Conservation (phyloP, 2,329 filamentous ascomycete genomes). For the Daldinia sp. region DNA sequence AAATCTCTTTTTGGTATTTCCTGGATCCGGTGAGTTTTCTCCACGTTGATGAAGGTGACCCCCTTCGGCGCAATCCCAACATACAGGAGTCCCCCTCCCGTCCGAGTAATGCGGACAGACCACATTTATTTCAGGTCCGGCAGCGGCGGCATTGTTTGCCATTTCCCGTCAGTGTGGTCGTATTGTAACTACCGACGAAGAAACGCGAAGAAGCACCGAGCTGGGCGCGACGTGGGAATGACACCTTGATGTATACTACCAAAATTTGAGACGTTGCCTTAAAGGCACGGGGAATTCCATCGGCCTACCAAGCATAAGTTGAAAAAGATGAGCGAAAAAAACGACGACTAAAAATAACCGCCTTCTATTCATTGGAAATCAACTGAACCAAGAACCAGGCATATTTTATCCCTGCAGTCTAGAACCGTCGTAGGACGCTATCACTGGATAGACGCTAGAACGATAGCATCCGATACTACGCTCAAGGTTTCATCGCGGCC, state of each 20-base stretch:
- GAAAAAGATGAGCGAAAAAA: background rate
- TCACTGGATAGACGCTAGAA: background rate
- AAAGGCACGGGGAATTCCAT: background rate
- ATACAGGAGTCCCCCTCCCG: slow-evolving; percentile 15
- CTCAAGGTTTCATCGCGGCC: background rate
- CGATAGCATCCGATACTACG: background rate
- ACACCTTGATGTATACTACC: background rate
- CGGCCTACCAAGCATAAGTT: background rate
- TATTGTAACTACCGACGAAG: background rate
- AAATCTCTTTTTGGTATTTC: slow-evolving; percentile 18
- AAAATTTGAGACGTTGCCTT: background rate
- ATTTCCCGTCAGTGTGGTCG: background rate
- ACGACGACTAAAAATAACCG: slow-evolving; percentile 4
- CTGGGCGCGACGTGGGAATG: background rate
- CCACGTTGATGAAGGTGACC: background rate
- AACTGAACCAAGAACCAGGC: background rate
- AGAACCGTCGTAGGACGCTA: background rate
- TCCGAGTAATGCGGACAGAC: slow-evolving; percentile 15
- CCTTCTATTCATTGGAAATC: background rate
- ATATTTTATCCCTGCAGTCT: background rate
- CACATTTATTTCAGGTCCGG: background rate
- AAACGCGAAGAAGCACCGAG: background rate
- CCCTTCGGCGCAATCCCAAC: slow-evolving; percentile 24
- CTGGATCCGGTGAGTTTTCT: slow-evolving; percentile 1
- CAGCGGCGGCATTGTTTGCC: background rate